phyloP scores from a whole-genome alignment of 805 yeast species.

The Ogataea trehalophila region DNA sequence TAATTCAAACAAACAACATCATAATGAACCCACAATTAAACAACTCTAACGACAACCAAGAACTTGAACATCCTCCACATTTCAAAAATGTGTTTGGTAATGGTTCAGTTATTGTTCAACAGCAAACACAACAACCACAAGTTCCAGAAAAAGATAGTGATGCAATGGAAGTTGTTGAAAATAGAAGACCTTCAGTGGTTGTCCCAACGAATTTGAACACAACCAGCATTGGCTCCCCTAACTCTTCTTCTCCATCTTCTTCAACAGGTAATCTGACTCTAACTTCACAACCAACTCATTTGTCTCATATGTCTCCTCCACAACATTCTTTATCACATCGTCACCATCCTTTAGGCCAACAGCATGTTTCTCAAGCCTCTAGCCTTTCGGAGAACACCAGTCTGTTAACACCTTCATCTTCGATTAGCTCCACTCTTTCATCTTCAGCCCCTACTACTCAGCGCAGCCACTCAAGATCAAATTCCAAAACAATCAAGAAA shows the following conservation, averaged over 20 bases:
- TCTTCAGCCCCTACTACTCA: slow-evolving; percentile 1
- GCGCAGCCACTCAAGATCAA: neutral
- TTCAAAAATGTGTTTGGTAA: slow-evolving; percentile 31
- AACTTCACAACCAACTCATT: slow-evolving; percentile 7
- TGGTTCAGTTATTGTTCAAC: slow-evolving; percentile 9
- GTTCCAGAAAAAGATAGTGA: slow-evolving; percentile 7
- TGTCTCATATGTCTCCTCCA: slow-evolving; percentile 1
- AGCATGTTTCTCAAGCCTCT: slow-evolving; percentile 4
- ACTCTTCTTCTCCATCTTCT: slow-evolving; percentile 8
- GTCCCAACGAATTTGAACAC: slow-evolving; percentile 20
- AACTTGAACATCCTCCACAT: slow-evolving; percentile 25
- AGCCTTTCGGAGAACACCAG: slow-evolving; percentile 1
- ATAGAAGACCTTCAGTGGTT: slow-evolving; percentile 26
- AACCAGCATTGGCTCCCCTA: slow-evolving; percentile 13
- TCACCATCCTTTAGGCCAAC: neutral
- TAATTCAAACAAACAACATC: neutral
- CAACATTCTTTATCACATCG: neutral
- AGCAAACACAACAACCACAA: neutral
- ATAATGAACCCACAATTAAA: slow-evolving; percentile 37
- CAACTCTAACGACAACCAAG: slow-evolving; percentile 36
- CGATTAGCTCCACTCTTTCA: neutral
- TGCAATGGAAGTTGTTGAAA: slow-evolving; percentile 23
- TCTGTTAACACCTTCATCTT: slow-evolving; percentile 3
- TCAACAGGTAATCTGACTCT: slow-evolving; percentile 8
- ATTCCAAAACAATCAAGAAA: neutral